These are phyloP conservation scores for Cynanchum wilfordii DNA, from an alignment of 257 asterid genomes.

Conservation along the genomic window DNA sequence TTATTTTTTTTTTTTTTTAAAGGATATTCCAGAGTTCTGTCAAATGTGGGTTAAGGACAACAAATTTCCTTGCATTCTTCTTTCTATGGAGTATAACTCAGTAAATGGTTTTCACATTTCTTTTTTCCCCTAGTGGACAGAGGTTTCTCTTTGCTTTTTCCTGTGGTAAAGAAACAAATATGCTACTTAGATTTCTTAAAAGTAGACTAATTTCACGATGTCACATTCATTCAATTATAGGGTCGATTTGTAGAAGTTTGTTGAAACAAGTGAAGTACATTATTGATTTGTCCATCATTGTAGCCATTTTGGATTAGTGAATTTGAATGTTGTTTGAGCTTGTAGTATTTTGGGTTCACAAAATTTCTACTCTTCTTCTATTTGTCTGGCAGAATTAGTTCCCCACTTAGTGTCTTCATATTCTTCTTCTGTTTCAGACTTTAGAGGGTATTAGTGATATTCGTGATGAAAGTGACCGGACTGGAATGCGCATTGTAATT, in stretches of 20 bases:
- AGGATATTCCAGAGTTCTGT: background rate
- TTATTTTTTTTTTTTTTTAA: background rate
- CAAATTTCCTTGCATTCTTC: background rate
- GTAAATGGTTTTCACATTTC: background rate
- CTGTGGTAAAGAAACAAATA: background rate
- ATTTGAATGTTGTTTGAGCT: background rate
- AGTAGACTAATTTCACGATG: no score
- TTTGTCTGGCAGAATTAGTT: background rate
- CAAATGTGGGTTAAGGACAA: background rate
- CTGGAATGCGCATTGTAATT: slow-evolving; percentile 93
- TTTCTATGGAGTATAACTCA: background rate
- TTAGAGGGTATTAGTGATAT: slow-evolving; percentile 97
- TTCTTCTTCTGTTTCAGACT: slow-evolving; percentile 36
- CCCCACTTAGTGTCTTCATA: slow-evolving; percentile 5
- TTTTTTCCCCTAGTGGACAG: background rate
- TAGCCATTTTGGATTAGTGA: background rate
- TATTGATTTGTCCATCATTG: background rate
- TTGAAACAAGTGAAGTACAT: background rate
- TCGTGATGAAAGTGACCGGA: slow-evolving; percentile 98
- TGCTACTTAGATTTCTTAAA: background rate
- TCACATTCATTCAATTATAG: background rate
- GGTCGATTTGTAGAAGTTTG: background rate
- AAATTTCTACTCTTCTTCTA: background rate
- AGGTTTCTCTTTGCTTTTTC: background rate
- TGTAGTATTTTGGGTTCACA: background rate